These are phyloP conservation scores for Erodium maritimum DNA, from an alignment of 345 rosid species.

Conservation along the genomic window DNA sequence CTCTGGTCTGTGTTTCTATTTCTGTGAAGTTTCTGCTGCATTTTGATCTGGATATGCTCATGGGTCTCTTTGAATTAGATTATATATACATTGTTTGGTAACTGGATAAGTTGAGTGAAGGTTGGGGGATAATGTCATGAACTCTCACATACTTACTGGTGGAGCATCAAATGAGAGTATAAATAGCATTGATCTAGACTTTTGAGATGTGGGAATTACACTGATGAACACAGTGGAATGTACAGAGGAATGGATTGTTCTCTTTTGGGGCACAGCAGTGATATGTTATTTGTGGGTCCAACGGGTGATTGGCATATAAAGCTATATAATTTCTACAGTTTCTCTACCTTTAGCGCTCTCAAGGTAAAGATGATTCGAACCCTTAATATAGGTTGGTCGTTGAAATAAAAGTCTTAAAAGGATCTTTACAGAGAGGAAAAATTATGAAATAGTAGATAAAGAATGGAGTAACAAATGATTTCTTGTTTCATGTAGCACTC, in stretches of 20 bases:
- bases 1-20: neutral
- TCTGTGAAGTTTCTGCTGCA: too few species aligned
- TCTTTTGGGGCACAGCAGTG: too few species aligned
- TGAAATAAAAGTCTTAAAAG: neutral
- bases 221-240: neutral
- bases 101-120: too few species aligned
- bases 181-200: neutral
- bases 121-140: neutral
- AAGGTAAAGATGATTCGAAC: neutral
- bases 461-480: neutral
- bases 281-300: neutral
- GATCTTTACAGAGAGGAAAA: neutral
- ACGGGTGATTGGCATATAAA: too few species aligned
- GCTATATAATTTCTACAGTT: neutral
- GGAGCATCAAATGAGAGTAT: neutral
- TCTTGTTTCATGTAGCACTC: neutral
- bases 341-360: neutral
- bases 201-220: too few species aligned
- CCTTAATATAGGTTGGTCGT: neutral
- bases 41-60: too few species aligned
- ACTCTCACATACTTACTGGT: neutral
- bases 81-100: too few species aligned
- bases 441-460: neutral
- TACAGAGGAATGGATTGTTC: neutral
- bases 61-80: neutral